Evolutionary conservation across 2,329 filamentous ascomycete species (phyloP), one percentile per base, ranked within the genome.

Genomic region (Aspergillus sp.): DNA sequence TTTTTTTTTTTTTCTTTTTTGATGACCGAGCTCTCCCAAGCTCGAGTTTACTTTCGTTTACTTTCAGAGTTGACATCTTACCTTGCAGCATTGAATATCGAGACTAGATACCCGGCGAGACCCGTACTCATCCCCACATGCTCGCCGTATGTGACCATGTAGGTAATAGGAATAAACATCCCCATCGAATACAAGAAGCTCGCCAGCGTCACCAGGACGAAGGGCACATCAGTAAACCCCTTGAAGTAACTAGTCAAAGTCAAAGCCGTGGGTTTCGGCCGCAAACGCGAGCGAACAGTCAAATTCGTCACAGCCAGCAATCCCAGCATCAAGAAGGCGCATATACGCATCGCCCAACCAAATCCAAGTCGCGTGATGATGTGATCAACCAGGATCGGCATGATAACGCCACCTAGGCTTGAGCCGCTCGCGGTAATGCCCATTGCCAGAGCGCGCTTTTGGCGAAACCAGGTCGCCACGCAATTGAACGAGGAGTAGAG

Each of bases 361-460:
- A 84, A 81, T 58, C 84, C 81, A 59, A 83, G 72, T 42, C 75
- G 42, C 0, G 74, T 75, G 42, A 87, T 81, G 36, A 87, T 72
- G 30, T 78, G 78, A 2, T 78, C 73, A 19, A 86, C 78, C 79
- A 87, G 83, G 67, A 87, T 85, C 1, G 85, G 85, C 39, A 86
- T 80, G 47, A 86, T 78, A 15, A 87, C 81, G 11, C 83, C 83
- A 8, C 83, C 83, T 3, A 85, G 64, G 2, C 80, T 82, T 0
- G 80, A 82, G 7, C 83, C 83, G 10, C 81, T 80, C 5, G 80
- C 78, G 67, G 81, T 77, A 66, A 85, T 75, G 19, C 83, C 83
- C 13, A 83, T 78, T 25, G 82, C 83, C 36, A 80, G 73, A 30
- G 80, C 82, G 39, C 83, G 79, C 13, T 75, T 78, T 50, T 73